A percentile compares a stretch with the other conserved stretches of the same genome.
phyloP scores from a whole-genome alignment of 805 yeast genomes.

The Pichia paraexigua region DNA sequence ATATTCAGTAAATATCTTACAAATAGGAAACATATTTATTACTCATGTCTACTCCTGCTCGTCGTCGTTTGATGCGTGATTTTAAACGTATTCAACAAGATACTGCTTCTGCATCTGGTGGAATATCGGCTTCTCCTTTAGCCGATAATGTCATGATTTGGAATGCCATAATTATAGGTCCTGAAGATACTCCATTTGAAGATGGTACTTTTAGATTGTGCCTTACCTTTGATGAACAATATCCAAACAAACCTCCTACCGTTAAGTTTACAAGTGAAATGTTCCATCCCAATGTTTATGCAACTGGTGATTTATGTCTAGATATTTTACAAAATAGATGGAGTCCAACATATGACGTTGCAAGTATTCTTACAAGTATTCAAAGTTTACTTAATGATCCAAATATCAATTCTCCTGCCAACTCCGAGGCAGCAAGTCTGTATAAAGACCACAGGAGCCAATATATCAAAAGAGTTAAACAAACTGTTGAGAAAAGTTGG shows the following conservation, averaged over 20 bases:
- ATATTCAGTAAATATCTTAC: neutral
- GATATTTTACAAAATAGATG: conserved; percentile 95
- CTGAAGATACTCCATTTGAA: conserved; percentile 95
- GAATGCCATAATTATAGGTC: conserved; percentile 97
- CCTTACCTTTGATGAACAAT: conserved; percentile 90
- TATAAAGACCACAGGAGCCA: conserved; percentile 93
- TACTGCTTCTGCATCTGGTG: conserved; percentile 67
- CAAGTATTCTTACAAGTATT: conserved; percentile 86
- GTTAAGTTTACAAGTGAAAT: conserved; percentile 88
- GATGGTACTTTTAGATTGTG: conserved; percentile 91
- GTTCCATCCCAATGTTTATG: conserved; percentile 98
- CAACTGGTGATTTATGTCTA: conserved; percentile 88
- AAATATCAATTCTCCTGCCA: conserved; percentile 93
- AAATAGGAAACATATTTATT: neutral
- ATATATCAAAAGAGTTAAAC: conserved; percentile 83
- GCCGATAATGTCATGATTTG: conserved; percentile 97
- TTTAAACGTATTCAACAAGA: conserved; percentile 97
- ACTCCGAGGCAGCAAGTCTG: conserved; percentile 93
- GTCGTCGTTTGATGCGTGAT: conserved; percentile 97
- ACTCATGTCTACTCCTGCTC: conserved; percentile 94
- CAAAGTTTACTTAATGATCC: conserved; percentile 94
- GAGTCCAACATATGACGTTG: conserved; percentile 98
- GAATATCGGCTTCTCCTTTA: conserved; percentile 93
- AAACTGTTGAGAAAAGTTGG: conserved; percentile 94
- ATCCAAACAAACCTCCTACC: conserved; percentile 93